These are phyloP conservation scores for Acanthamoeba castellanii DNA, from an alignment of 208 protist species.

Conservation along the genomic window DNA sequence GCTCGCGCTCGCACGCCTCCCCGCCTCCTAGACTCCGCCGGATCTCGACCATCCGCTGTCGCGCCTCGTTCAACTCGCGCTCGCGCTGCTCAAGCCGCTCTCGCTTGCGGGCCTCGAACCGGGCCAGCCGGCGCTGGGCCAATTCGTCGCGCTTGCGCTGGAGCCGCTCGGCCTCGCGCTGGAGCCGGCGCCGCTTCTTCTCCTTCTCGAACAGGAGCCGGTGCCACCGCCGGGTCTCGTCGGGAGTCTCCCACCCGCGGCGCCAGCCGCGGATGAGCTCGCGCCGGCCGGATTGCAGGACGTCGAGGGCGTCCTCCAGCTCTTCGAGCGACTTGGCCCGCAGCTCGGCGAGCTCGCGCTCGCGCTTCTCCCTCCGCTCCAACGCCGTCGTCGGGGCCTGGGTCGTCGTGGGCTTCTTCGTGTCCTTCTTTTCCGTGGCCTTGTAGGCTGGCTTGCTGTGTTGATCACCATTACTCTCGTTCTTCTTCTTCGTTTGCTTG, in stretches of 20 bases:
- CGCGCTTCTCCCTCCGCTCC: neutral
- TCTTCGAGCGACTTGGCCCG: neutral
- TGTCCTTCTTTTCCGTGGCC: neutral
- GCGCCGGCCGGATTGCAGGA: neutral
- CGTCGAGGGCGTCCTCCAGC: neutral
- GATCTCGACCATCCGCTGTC: neutral
- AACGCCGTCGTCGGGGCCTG: neutral
- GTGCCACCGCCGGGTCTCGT: constrained; percentile 21
- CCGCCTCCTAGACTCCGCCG: neutral
- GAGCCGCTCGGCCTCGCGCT: neutral
- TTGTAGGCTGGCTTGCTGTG: neutral
- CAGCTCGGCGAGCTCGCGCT: neutral
- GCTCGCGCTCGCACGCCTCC: neutral
- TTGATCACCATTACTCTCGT: no score
- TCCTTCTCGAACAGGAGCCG: constrained; percentile 20
- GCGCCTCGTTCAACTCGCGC: neutral
- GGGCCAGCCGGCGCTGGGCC: neutral
- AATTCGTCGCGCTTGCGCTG: neutral
- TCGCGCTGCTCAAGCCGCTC: neutral
- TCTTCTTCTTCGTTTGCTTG: neutral
- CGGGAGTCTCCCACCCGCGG: neutral
- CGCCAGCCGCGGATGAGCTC: constrained; percentile 49
- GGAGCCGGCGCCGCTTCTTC: neutral
- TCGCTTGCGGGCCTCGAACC: neutral
- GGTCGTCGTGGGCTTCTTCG: neutral